phyloP scores from a whole-genome alignment of 2,329 filamentous ascomycete species.

The Apiospora aurea region DNA sequence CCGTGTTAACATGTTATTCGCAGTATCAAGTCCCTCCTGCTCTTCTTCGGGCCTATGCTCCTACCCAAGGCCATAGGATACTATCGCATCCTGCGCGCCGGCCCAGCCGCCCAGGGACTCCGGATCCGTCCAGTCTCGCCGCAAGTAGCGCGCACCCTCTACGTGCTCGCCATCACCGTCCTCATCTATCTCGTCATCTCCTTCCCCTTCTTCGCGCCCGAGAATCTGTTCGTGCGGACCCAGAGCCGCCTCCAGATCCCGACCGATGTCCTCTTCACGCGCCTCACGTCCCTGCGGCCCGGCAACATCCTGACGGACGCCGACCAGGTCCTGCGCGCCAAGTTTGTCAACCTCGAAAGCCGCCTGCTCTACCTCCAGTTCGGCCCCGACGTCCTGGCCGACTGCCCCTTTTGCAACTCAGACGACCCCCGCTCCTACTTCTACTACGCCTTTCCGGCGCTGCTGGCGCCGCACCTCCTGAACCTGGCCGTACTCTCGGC shows the following conservation, averaged over 20 bases:
- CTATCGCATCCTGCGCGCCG: constrained; percentile 63
- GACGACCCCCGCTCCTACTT: constrained; percentile 76
- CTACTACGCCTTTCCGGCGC: constrained; percentile 77
- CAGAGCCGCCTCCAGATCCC: constrained; percentile 84
- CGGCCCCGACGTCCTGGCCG: constrained; percentile 75
- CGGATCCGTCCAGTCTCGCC: constrained; percentile 63
- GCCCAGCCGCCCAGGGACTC: constrained; percentile 52
- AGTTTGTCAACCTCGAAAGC: constrained; percentile 74
- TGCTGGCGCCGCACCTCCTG: constrained; percentile 79
- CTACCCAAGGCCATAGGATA: constrained; percentile 70
- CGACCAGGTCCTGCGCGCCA: constrained; percentile 71
- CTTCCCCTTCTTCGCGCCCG: constrained; percentile 71
- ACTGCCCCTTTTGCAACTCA: constrained; percentile 84
- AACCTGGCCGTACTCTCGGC: constrained; percentile 78
- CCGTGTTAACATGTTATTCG: not conserved
- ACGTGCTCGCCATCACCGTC: constrained; percentile 60
- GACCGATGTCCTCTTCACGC: constrained; percentile 83
- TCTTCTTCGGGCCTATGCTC: constrained; percentile 75
- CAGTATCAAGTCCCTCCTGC: constrained; percentile 61
- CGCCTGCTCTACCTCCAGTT: constrained; percentile 84
- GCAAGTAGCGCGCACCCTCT: constrained; percentile 62
- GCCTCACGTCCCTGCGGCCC: constrained; percentile 67
- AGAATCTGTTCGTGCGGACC: constrained; percentile 83
- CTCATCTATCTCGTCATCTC: constrained; percentile 64
- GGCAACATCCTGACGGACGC: constrained; percentile 53